Percentiles rank a stretch among this genome's conserved stretches.
Evolutionary conservation across 2,329 filamentous ascomycete genomes (phyloP).

Genomic region (Stemphylium beticola): DNA sequence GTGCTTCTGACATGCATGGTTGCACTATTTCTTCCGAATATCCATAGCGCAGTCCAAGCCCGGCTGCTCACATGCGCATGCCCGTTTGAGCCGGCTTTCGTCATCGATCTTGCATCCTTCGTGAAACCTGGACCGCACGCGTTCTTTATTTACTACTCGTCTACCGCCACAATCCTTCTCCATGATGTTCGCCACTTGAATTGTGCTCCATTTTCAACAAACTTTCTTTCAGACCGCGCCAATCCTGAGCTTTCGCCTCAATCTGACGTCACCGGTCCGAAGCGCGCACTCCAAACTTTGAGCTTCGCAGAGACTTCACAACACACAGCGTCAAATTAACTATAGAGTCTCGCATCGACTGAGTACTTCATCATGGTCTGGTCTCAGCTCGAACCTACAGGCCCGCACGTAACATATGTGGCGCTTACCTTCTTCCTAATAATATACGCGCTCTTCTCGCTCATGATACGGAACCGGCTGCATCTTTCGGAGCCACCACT

Average conservation of each 20-base stretch:
- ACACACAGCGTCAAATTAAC: background rate
- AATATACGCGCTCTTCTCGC: conserved; percentile 54
- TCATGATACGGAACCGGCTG: conserved; percentile 55
- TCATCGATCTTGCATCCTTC: conserved; percentile 6
- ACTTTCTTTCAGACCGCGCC: background rate
- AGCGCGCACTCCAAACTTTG: background rate
- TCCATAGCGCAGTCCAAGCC: conserved; percentile 1
- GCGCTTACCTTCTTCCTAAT: conserved; percentile 55
- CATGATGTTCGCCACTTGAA: background rate
- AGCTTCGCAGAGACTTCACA: conserved; percentile 13
- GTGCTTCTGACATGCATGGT: background rate
- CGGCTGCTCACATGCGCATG: background rate
- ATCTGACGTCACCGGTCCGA: conserved; percentile 6
- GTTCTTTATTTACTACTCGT: background rate
- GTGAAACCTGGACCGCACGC: background rate
- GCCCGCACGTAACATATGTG: conserved; percentile 55
- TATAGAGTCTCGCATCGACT: background rate
- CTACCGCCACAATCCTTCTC: background rate
- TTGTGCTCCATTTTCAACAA: background rate
- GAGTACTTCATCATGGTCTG: conserved; percentile 41
- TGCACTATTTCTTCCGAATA: background rate
- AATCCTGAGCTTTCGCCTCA: background rate
- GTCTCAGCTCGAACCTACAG: conserved; percentile 55
- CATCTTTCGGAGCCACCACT: conserved; percentile 58
- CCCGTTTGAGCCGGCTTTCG: background rate